Evolutionary conservation across 2,329 filamentous ascomycete species (phyloP).

Genomic region (Epichloe sibirici): DNA sequence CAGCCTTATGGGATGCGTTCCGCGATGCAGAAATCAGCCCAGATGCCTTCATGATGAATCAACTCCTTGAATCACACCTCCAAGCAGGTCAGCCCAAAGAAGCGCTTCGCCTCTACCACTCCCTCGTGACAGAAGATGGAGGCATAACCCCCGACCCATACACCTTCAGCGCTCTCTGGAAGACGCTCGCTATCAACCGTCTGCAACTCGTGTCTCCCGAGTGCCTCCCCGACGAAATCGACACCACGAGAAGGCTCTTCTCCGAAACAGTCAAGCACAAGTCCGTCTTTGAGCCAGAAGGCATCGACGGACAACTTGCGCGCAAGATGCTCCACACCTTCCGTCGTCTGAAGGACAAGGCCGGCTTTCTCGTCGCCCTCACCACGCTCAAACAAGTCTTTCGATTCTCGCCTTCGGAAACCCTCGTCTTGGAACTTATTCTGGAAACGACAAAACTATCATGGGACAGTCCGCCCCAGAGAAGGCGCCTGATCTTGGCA

Average conservation of each 20-base stretch:
- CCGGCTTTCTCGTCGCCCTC: constrained; percentile 34
- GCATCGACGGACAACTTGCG: constrained; percentile 34
- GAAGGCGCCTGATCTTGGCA: constrained; percentile 28
- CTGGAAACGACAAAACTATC: constrained; percentile 31
- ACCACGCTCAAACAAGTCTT: constrained; percentile 31
- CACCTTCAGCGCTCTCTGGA: constrained; percentile 59
- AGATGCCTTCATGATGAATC: constrained; percentile 69
- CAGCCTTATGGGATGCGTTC: constrained; percentile 50
- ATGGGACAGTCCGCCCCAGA: constrained; percentile 28
- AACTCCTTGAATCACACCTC: constrained; percentile 56
- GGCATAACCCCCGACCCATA: constrained; percentile 49
- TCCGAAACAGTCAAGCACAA: constrained; percentile 36
- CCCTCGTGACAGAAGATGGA: constrained; percentile 33
- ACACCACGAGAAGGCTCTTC: constrained; percentile 30
- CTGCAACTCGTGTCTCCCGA: constrained; percentile 23
- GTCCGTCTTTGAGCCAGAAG: constrained; percentile 29
- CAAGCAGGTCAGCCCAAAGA: constrained; percentile 42
- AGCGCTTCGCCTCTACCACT: constrained; percentile 43
- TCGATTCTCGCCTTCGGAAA: constrained; percentile 30
- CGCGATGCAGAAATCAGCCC: constrained; percentile 50
- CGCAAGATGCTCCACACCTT: constrained; percentile 39
- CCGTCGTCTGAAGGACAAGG: constrained; percentile 31
- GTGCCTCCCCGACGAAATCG: constrained; percentile 18
- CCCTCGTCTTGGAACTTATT: constrained; percentile 34
- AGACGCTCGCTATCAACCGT: constrained; percentile 40